Evolutionary conservation across 2,329 filamentous ascomycete species (phyloP).

Genomic region (Aspergillus sergii): DNA sequence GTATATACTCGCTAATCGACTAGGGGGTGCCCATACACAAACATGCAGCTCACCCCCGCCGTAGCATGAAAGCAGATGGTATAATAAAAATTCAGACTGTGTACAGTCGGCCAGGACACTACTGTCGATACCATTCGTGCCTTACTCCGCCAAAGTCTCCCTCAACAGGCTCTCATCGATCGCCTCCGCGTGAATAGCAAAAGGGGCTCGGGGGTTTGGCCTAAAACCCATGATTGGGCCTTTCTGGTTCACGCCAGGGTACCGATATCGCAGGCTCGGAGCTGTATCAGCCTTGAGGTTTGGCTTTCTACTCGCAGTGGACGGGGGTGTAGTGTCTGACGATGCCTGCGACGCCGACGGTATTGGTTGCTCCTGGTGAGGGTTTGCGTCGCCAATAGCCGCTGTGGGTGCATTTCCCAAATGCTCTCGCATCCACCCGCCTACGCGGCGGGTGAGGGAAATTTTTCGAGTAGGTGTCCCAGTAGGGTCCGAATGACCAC

Average conservation of each 20-base stretch:
- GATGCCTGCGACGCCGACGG: background rate
- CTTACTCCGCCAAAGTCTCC: constrained; percentile 58
- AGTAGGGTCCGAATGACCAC: constrained; percentile 23
- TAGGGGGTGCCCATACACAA: background rate
- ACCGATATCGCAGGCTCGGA: constrained; percentile 43
- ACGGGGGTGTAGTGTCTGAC: background rate
- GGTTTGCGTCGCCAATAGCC: constrained; percentile 6
- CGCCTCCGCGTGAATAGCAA: constrained; percentile 59
- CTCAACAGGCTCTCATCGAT: constrained; percentile 64
- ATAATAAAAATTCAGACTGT: constrained; percentile 2
- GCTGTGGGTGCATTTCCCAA: constrained; percentile 59
- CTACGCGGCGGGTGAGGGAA: constrained; percentile 57
- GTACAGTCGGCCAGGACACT: background rate
- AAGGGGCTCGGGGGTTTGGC: constrained; percentile 56
- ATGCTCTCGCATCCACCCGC: constrained; percentile 66
- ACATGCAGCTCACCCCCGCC: background rate
- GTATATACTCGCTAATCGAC: constrained; percentile 5
- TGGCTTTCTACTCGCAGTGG: constrained; percentile 63
- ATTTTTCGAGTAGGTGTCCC: constrained; percentile 28
- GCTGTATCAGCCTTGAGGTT: constrained; percentile 4
- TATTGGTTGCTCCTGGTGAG: background rate
- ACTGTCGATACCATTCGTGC: background rate
- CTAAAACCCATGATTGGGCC: constrained; percentile 74
- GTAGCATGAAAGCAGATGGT: constrained; percentile 4
- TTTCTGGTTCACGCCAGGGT: constrained; percentile 76